phyloP scores from a whole-genome alignment of 116 monocot species.

The Trichopus zeylanicus region DNA sequence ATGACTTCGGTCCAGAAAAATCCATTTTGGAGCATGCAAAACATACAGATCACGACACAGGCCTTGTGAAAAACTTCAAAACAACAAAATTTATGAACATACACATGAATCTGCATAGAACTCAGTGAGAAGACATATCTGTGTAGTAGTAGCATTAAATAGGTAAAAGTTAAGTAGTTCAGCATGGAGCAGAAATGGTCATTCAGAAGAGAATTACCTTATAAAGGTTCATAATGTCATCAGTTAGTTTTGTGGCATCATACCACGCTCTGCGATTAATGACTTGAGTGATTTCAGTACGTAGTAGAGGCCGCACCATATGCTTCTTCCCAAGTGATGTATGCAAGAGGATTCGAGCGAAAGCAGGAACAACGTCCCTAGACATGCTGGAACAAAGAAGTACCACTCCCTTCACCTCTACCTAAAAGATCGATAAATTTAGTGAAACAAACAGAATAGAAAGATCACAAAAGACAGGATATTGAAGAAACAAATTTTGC shows the following conservation, averaged over 20 bases:
- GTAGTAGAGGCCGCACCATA: conserved; percentile 83
- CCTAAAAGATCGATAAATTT: conserved; percentile 17
- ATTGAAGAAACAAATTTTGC: not conserved
- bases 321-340: conserved; percentile 86
- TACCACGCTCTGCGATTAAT: conserved; percentile 91
- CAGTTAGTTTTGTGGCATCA: conserved; percentile 68
- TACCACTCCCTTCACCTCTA: conserved; percentile 77
- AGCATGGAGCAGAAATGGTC: too few relatives aligned
- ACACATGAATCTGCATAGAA: too few relatives aligned
- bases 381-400: conserved; percentile 75
- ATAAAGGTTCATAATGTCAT: conserved; percentile 65
- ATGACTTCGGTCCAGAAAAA: too few relatives aligned
- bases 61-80: too few relatives aligned
- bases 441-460: not conserved
- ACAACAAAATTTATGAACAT: too few relatives aligned
- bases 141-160: too few relatives aligned
- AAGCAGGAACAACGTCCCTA: conserved; percentile 89
- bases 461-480: not conserved
- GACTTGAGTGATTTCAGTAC: conserved; percentile 91
- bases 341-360: conserved; percentile 96
- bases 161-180: too few relatives aligned
- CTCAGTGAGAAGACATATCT: too few relatives aligned
- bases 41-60: too few relatives aligned
- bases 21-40: too few relatives aligned
- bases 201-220: conserved; percentile 52